A percentile compares a stretch with the other conserved stretches of the same genome.
Conservation (phyloP, 805 yeast species). For the Wickerhamiella azymoides region DNA sequence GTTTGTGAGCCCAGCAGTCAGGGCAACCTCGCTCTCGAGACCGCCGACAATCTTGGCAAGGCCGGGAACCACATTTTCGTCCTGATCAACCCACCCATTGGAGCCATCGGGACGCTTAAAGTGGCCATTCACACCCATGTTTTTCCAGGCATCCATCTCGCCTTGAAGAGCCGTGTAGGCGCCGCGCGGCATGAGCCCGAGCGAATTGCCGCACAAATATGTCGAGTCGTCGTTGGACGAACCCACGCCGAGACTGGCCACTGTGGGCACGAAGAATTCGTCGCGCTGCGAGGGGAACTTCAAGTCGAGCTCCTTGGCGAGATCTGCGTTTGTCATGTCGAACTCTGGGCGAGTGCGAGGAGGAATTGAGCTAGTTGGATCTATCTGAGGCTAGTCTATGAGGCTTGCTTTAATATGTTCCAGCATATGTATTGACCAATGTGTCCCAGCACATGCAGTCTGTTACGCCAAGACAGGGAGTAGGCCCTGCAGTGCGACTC, state of each 20-base stretch:
- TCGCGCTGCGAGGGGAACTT: conserved; percentile 29
- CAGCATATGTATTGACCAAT: too few species aligned
- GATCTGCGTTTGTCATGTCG: not conserved
- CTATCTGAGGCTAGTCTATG: too few species aligned
- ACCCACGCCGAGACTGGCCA: conserved; percentile 41
- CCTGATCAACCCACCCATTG: conserved; percentile 75
- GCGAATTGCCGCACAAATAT: conserved; percentile 86
- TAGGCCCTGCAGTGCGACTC: too few species aligned
- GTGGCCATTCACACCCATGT: conserved; percentile 73
- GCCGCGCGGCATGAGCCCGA: conserved; percentile 71
- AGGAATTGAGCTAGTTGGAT: too few species aligned
- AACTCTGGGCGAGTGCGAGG: too few species aligned
- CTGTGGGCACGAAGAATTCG: conserved; percentile 54
- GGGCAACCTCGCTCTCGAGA: conserved; percentile 57
- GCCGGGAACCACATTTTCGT: conserved; percentile 55
- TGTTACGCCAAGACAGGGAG: too few species aligned
- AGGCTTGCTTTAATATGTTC: too few species aligned
- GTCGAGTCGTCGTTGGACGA: conserved; percentile 23
- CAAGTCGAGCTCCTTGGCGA: conserved; percentile 27
- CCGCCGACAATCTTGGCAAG: conserved; percentile 59
- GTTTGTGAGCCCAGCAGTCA: conserved; percentile 75
- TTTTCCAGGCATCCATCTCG: conserved; percentile 74
- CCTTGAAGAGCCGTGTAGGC: conserved; percentile 42
- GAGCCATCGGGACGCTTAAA: conserved; percentile 32
- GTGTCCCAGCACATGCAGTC: too few species aligned